Evolutionary conservation across 495 filamentous ascomycete species (phyloP).

Genomic region (Pyrenula massariospora): DNA sequence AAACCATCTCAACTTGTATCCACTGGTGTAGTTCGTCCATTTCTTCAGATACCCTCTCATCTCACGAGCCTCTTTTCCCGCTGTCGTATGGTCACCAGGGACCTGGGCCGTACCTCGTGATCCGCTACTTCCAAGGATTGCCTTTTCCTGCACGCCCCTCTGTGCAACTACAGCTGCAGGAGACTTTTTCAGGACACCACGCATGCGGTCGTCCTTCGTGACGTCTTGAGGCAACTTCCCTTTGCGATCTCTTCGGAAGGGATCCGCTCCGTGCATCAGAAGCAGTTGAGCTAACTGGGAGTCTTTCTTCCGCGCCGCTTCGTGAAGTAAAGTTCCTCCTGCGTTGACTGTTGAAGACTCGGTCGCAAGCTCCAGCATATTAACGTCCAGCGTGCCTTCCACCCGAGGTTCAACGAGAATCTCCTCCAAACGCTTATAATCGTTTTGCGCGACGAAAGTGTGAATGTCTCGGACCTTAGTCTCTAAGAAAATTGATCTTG

Average conservation of each 20-base stretch:
- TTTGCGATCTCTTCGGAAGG: conserved; percentile 86
- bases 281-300: conserved; percentile 76
- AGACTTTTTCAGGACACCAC: conserved; percentile 79
- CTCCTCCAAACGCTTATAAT: conserved; percentile 68
- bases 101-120: conserved; percentile 38
- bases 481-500: conserved; percentile 83
- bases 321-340: conserved; percentile 84
- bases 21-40: conserved; percentile 96
- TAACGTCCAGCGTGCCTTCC: conserved; percentile 77
- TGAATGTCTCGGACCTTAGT: conserved; percentile 73
- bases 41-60: conserved; percentile 99
- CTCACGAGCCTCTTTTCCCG: conserved; percentile 77
- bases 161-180: conserved; percentile 91
- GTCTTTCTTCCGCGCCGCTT: conserved; percentile 81
- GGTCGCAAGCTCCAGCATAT: conserved; percentile 75
- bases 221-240: conserved; percentile 94
- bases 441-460: conserved; percentile 51
- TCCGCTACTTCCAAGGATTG: conserved; percentile 56
- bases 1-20: conserved; percentile 95
- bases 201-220: conserved; percentile 86
- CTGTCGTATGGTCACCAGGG: conserved; percentile 49
- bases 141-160: conserved; percentile 91
- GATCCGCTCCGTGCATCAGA: conserved; percentile 91
- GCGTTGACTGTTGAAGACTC: conserved; percentile 62
- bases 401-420: conserved; percentile 75